Evolutionary conservation across 352 stramenopile genomes (phyloP).

Genomic region (Globisporangium orthogonon): DNA sequence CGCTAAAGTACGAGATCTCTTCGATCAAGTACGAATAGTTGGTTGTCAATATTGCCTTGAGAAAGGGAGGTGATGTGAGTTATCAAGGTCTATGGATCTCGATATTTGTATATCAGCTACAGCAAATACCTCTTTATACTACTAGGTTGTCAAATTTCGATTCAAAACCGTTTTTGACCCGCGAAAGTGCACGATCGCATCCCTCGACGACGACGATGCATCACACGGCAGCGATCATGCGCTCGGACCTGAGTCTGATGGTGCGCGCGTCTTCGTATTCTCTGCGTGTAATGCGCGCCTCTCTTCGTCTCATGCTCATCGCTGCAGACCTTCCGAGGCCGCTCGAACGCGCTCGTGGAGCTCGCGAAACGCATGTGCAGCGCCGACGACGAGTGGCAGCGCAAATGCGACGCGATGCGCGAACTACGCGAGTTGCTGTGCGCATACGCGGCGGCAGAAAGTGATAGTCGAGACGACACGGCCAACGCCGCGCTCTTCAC

Average conservation of each 20-base stretch:
- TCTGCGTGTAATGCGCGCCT: too few relatives aligned
- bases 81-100: too few relatives aligned
- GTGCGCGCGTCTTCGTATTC: conserved; percentile 16
- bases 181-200: neutral
- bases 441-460: conserved; percentile 10
- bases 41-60: too few relatives aligned
- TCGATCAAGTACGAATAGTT: too few relatives aligned
- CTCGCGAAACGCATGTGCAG: conserved; percentile 42
- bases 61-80: too few relatives aligned
- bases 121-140: too few relatives aligned
- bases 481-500: conserved; percentile 23
- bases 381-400: conserved; percentile 51
- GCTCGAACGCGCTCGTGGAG: conserved; percentile 39
- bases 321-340: conserved; percentile 36
- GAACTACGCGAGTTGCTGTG: conserved; percentile 31
- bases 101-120: too few relatives aligned
- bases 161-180: neutral
- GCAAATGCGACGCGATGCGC: conserved; percentile 44
- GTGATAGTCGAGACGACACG: neutral
- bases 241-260: conserved; percentile 42
- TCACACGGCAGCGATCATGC: conserved; percentile 19
- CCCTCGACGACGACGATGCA: conserved; percentile 16
- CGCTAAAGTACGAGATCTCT: too few relatives aligned
- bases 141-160: too few relatives aligned
- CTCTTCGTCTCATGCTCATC: neutral